Conservation (phyloP, 2,329 filamentous ascomycete species). For the Penicillium sumatraense region DNA sequence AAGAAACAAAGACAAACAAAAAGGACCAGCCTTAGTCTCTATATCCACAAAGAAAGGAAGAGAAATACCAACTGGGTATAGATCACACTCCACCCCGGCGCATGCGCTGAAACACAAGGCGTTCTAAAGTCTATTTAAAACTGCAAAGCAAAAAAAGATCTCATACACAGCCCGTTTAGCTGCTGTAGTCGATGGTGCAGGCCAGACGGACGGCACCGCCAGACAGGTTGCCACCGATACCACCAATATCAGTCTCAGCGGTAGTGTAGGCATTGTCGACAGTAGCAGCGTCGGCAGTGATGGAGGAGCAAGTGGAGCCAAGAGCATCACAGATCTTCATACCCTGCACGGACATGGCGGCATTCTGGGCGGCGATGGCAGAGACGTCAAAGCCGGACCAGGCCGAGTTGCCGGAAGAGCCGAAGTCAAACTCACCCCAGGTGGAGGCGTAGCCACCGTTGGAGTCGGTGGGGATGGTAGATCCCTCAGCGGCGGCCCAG, state of each 20-base stretch:
- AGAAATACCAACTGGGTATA: slow-evolving; percentile 18
- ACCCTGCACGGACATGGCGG: slow-evolving; percentile 35
- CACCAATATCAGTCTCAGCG: slow-evolving; percentile 32
- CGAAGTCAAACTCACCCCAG: slow-evolving; percentile 42
- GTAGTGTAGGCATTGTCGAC: slow-evolving; percentile 40
- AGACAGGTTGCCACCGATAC: slow-evolving; percentile 39
- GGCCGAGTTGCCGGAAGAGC: slow-evolving; percentile 28
- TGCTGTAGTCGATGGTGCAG: slow-evolving; percentile 32
- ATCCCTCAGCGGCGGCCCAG: slow-evolving; percentile 32
- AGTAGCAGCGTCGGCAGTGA: slow-evolving; percentile 27
- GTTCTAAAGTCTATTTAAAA: slow-evolving; percentile 6
- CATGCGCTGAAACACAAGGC: not conserved
- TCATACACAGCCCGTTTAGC: slow-evolving; percentile 18
- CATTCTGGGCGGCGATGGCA: slow-evolving; percentile 37
- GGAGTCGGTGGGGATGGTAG: slow-evolving; percentile 28
- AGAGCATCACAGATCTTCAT: slow-evolving; percentile 40
- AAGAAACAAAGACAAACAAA: slow-evolving; percentile 6
- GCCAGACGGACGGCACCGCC: slow-evolving; percentile 28
- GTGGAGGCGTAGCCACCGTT: slow-evolving; percentile 34
- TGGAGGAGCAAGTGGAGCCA: slow-evolving; percentile 35
- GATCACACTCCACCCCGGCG: not conserved
- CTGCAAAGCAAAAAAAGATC: not conserved
- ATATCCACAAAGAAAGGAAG: slow-evolving; percentile 10
- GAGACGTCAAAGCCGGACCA: slow-evolving; percentile 41
- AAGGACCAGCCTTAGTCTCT: slow-evolving; percentile 15